Percentiles rank a stretch among this genome's conserved stretches.
Evolutionary conservation across 495 filamentous ascomycete species (phyloP).

Genomic region (Neurospora sp.): DNA sequence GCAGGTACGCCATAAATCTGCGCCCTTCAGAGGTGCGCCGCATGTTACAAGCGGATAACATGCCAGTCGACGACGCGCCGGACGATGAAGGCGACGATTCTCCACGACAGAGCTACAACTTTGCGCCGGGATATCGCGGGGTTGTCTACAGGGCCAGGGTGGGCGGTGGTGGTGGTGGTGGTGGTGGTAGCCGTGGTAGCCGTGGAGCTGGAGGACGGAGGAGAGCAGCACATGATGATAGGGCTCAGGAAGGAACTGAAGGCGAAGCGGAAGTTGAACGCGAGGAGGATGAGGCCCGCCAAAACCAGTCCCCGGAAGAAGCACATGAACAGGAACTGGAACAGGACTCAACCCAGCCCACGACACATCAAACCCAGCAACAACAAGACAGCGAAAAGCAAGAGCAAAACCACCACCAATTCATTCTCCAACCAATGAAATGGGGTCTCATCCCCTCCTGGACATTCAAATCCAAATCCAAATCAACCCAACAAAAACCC

Average conservation of each 20-base stretch:
- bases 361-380: not conserved
- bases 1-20: conserved; percentile 71
- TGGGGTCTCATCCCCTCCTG: conserved; percentile 53
- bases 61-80: conserved; percentile 69
- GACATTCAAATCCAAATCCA: conserved; percentile 7
- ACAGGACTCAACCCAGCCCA: not conserved
- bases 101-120: conserved; percentile 78
- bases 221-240: not conserved
- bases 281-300: conserved; percentile 3
- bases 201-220: not conserved
- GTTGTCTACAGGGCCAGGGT: conserved; percentile 75
- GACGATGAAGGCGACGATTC: conserved; percentile 48
- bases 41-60: conserved; percentile 60
- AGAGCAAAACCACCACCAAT: conserved; percentile 26
- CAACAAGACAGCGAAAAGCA: not conserved
- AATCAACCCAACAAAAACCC: conserved; percentile 21
- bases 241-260: conserved; percentile 4
- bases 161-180: conserved; percentile 42
- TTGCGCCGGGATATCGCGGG: conserved; percentile 79
- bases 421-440: conserved; percentile 84
- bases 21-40: conserved; percentile 57
- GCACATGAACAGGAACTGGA: not conserved
- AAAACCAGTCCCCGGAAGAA: not conserved
- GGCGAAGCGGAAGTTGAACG: conserved; percentile 8
- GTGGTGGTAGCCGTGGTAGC: conserved; percentile 25